phyloP scores from a whole-genome alignment of 306 rosid species.

The Casuarina glauca region DNA sequence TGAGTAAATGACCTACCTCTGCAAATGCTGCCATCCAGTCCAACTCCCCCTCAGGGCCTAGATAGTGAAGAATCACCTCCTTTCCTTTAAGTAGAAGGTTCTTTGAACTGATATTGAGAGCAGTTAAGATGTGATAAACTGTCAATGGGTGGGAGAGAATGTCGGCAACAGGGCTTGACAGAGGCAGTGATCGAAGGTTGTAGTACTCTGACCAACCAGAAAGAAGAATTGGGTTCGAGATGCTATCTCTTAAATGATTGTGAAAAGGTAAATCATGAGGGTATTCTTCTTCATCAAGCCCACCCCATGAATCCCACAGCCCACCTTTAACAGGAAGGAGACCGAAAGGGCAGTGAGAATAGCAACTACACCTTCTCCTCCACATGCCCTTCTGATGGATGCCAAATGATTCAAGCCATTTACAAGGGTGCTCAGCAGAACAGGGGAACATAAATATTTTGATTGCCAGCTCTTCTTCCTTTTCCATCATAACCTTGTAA shows the following conservation, averaged over 20 bases:
- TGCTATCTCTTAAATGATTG: slow-evolving; percentile 33
- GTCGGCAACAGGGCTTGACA: slow-evolving; percentile 56
- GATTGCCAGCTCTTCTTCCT: slow-evolving; percentile 67
- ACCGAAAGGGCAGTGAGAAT: slow-evolving; percentile 57
- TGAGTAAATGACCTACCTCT: slow-evolving; percentile 59
- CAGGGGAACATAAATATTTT: slow-evolving; percentile 53
- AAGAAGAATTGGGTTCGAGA: slow-evolving; percentile 46
- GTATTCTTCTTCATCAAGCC: slow-evolving; percentile 49
- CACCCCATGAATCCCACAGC: slow-evolving; percentile 61
- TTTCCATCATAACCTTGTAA: slow-evolving; percentile 68
- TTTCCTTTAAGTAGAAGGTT: slow-evolving; percentile 58
- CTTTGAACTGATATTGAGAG: slow-evolving; percentile 58
- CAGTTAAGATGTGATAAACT: slow-evolving; percentile 54
- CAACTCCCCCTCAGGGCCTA: slow-evolving; percentile 69
- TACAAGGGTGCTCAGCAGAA: slow-evolving; percentile 62
- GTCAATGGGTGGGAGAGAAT: slow-evolving; percentile 63
- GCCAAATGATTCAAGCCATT: slow-evolving; percentile 62
- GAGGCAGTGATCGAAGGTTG: slow-evolving; percentile 56
- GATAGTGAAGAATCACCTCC: slow-evolving; percentile 61
- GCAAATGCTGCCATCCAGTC: slow-evolving; percentile 72
- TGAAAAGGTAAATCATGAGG: slow-evolving; percentile 59
- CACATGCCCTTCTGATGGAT: slow-evolving; percentile 69
- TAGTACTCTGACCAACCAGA: slow-evolving; percentile 68
- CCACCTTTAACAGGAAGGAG: slow-evolving; percentile 64
- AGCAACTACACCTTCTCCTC: slow-evolving; percentile 63